phyloP scores from a whole-genome alignment of 768 basidiomycete genomes.

The Pulveroboletus sp. region DNA sequence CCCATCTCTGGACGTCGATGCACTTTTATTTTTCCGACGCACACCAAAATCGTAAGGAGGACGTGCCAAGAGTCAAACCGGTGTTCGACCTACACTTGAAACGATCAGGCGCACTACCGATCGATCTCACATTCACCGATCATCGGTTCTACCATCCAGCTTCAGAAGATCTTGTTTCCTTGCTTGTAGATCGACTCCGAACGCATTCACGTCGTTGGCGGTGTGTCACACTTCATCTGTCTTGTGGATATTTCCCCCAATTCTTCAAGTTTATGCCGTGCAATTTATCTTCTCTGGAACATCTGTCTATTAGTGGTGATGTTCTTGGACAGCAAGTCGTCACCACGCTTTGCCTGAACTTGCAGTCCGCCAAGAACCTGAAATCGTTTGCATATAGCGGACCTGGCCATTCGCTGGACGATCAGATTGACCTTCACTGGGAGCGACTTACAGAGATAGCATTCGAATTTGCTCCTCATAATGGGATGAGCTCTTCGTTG shows the following conservation, averaged over 20 bases:
- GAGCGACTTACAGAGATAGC: conserved; percentile 12
- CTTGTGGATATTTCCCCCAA: conserved; percentile 9
- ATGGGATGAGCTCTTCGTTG: conserved; percentile 1
- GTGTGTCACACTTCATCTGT: conserved; percentile 9
- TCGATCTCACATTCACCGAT: conserved; percentile 21
- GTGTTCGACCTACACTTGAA: conserved; percentile 11
- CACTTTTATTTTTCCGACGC: conserved; percentile 10
- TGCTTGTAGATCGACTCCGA: conserved; percentile 13
- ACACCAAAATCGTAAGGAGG: not conserved
- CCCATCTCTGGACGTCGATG: conserved; percentile 24
- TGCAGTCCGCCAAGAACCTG: conserved; percentile 11
- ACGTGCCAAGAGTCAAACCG: conserved; percentile 1
- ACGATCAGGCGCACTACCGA: conserved; percentile 10
- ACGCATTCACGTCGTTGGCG: conserved; percentile 18
- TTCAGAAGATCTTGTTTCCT: conserved; percentile 7
- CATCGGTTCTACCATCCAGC: conserved; percentile 6
- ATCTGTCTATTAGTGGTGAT: conserved; percentile 7
- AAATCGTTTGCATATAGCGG: conserved; percentile 16
- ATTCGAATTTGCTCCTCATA: conserved; percentile 6
- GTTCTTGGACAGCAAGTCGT: not conserved
- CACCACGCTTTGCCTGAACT: not conserved
- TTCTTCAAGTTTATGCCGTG: conserved; percentile 17
- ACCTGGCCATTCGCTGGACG: not conserved
- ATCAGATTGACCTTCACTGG: conserved; percentile 10
- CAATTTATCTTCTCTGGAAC: conserved; percentile 14